Conservation (phyloP, 164 flowering plant species). For the Stephania cephalantha region DNA sequence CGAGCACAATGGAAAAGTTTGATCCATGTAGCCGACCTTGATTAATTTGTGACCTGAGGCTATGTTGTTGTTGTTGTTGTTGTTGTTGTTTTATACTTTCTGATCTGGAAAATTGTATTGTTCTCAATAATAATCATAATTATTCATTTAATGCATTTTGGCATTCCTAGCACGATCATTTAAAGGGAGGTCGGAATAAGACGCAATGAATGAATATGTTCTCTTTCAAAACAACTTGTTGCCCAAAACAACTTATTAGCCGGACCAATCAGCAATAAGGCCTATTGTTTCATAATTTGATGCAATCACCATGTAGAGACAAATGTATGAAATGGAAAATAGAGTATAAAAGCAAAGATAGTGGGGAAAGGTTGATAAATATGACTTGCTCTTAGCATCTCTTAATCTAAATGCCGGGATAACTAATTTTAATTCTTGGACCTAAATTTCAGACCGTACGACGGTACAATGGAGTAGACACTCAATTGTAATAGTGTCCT, state of each 20-base stretch:
- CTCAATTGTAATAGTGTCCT: no score
- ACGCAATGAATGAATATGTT: no score
- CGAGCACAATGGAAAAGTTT: no score
- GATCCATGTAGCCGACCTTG: no score
- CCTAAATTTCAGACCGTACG: not conserved
- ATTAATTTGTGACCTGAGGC: no score
- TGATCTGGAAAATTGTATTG: not conserved
- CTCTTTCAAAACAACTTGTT: not conserved
- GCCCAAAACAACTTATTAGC: not conserved
- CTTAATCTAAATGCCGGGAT: not conserved
- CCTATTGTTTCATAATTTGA: not conserved
- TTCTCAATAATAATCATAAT: not conserved
- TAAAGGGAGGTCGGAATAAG: no score
- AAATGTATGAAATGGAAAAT: no score
- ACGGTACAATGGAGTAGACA: not conserved
- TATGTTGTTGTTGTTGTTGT: no score
- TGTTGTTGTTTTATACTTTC: not conserved
- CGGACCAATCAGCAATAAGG: not conserved
- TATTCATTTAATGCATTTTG: not conserved
- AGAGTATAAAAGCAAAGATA: not conserved
- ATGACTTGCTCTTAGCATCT: not conserved
- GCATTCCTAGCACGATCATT: not conserved
- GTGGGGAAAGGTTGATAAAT: not conserved
- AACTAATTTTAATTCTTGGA: not conserved
- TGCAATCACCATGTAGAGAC: not conserved